phyloP scores from a whole-genome alignment of 2,329 filamentous ascomycete genomes.

The Aspergillus clavatus region DNA sequence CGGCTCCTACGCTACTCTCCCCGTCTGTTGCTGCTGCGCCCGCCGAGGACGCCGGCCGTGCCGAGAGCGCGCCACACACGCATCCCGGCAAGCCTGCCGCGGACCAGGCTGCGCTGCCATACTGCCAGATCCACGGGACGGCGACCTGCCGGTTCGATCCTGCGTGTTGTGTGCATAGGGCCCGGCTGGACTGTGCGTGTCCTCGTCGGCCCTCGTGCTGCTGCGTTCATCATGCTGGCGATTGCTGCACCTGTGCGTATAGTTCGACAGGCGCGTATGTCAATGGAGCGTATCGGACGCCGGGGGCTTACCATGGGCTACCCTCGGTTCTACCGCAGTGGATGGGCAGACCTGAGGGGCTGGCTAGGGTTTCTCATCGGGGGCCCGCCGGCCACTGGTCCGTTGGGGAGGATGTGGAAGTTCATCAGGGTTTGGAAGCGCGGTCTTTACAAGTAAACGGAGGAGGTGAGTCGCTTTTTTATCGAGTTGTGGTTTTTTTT shows the following conservation, averaged over 20 bases:
- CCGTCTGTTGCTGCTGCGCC: neutral
- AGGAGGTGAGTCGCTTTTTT: neutral
- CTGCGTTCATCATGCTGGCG: slow-evolving; percentile 18
- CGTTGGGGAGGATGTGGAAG: neutral
- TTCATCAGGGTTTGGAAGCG: neutral
- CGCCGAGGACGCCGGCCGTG: neutral
- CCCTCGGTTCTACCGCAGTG: neutral
- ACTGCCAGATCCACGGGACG: neutral
- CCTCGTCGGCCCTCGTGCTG: slow-evolving; percentile 16
- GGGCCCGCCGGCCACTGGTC: neutral
- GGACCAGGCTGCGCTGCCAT: neutral
- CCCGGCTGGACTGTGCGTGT: slow-evolving; percentile 9
- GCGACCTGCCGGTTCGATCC: slow-evolving; percentile 12
- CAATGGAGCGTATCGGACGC: neutral
- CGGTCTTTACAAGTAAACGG: neutral
- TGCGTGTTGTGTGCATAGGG: slow-evolving; percentile 17
- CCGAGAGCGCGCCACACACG: neutral
- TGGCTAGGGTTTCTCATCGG: neutral
- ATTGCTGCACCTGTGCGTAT: slow-evolving; percentile 16
- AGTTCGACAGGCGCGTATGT: neutral
- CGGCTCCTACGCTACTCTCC: neutral
- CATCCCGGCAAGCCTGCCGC: slow-evolving; percentile 3
- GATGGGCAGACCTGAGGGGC: neutral
- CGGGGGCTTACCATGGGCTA: neutral
- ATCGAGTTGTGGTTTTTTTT: too few relatives aligned